Conservation (phyloP, 2,329 filamentous ascomycete genomes). For the Aspergillus glaucus region DNA sequence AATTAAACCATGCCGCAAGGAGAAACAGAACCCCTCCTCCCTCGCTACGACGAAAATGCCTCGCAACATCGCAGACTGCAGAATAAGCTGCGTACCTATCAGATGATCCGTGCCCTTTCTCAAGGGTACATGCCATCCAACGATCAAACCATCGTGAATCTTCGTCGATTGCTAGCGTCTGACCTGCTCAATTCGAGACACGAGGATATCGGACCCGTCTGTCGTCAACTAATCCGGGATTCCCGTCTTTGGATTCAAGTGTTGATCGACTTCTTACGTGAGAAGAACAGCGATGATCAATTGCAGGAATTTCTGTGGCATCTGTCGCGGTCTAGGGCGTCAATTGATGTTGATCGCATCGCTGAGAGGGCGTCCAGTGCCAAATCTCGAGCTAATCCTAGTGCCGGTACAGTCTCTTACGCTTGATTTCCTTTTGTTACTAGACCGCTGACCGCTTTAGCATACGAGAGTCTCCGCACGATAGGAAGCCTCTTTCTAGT, state of each 20-base stretch:
- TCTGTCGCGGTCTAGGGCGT: constrained; percentile 64
- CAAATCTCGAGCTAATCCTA: constrained; percentile 63
- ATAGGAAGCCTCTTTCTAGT: constrained; percentile 78
- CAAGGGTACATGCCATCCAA: constrained; percentile 91
- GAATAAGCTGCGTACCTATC: constrained; percentile 87
- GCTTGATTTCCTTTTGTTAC: not conserved
- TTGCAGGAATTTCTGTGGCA: constrained; percentile 92
- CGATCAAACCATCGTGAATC: constrained; percentile 71
- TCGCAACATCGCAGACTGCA: constrained; percentile 68
- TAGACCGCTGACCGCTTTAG: constrained; percentile 32
- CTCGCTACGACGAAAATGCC: constrained; percentile 70
- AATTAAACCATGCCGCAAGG: constrained; percentile 37
- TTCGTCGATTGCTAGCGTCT: constrained; percentile 70
- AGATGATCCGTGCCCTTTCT: constrained; percentile 76
- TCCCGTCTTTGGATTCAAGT: constrained; percentile 67
- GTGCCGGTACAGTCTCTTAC: constrained; percentile 51
- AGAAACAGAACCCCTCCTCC: constrained; percentile 72
- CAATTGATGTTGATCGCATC: constrained; percentile 61
- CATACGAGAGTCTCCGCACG: constrained; percentile 75
- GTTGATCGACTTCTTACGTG: constrained; percentile 71
- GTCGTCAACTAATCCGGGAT: constrained; percentile 65
- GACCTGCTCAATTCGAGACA: constrained; percentile 72
- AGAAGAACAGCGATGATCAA: constrained; percentile 80
- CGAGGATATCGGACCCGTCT: constrained; percentile 69
- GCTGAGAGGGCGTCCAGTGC: constrained; percentile 54